Evolutionary conservation across 352 stramenopile genomes (phyloP).

Genomic region (Pythium insidiosum): DNA sequence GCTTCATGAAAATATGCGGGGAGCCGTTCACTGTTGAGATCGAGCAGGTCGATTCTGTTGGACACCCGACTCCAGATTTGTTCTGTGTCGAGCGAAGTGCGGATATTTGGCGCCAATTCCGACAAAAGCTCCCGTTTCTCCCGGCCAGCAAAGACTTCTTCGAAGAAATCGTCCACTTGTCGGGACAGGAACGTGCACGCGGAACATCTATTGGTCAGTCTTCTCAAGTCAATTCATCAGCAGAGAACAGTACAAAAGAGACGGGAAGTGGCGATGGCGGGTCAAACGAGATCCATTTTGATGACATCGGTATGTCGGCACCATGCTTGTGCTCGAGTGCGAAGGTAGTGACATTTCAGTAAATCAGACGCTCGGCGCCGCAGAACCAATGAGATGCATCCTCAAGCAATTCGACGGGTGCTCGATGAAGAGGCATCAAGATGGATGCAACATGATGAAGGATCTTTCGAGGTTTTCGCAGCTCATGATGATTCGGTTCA

Average conservation of each 20-base stretch:
- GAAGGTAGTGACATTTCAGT: too few relatives aligned
- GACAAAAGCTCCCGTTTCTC: constrained; percentile 70
- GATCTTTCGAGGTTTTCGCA: not conserved
- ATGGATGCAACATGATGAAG: constrained; percentile 53
- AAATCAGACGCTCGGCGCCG: constrained; percentile 35
- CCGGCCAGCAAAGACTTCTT: constrained; percentile 80
- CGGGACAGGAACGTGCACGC: constrained; percentile 8
- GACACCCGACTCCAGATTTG: constrained; percentile 48
- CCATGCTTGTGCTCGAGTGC: too few relatives aligned
- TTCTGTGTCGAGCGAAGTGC: constrained; percentile 33
- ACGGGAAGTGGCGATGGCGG: too few relatives aligned
- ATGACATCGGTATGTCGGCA: not conserved
- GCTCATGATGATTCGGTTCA: not conserved
- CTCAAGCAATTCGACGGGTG: constrained; percentile 52
- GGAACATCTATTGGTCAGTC: too few relatives aligned
- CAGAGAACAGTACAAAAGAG: too few relatives aligned
- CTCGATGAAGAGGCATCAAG: constrained; percentile 60
- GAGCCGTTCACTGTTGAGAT: constrained; percentile 44
- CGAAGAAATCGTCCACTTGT: constrained; percentile 52
- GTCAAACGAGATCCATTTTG: not conserved
- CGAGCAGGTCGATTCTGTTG: constrained; percentile 34
- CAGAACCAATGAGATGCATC: constrained; percentile 73
- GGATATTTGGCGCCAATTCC: constrained; percentile 70
- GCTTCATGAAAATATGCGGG: constrained; percentile 39
- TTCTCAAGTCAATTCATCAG: too few relatives aligned